A percentile compares a stretch with the other conserved stretches of the same genome.
Conservation (phyloP, 306 rosid species). For the Datisca glomerata region DNA sequence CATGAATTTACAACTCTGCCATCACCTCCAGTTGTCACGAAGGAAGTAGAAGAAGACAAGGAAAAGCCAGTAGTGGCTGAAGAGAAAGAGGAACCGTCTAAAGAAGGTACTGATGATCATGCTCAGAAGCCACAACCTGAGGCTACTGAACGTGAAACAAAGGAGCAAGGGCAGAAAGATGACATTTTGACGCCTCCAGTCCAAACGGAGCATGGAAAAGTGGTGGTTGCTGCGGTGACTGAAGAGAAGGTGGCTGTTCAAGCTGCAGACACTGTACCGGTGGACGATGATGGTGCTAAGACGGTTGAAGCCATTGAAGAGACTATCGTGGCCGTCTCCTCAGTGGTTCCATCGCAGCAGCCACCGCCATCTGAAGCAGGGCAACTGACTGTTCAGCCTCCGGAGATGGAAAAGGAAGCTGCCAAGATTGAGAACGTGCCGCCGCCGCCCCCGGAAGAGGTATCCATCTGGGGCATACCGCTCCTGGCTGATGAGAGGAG, state of each 20-base stretch:
- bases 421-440: not conserved
- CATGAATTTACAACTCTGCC: conserved; percentile 27
- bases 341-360: conserved; percentile 18
- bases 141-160: not conserved
- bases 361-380: conserved; percentile 1
- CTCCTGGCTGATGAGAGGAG: conserved; percentile 43
- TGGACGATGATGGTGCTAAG: conserved; percentile 71
- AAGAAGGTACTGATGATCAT: not conserved
- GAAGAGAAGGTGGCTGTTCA: conserved; percentile 12
- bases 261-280: conserved; percentile 44
- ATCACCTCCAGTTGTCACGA: conserved; percentile 6
- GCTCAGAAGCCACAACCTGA: not conserved
- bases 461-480: conserved; percentile 52
- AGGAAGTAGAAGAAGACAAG: conserved; percentile 14
- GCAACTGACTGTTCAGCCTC: not conserved
- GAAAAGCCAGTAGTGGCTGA: conserved; percentile 7
- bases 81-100: conserved; percentile 9
- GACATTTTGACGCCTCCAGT: not conserved
- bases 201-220: conserved; percentile 11
- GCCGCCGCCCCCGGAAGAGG: conserved; percentile 24
- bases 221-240: conserved; percentile 11
- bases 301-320: conserved; percentile 76
- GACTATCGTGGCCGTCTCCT: conserved; percentile 49
- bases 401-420: conserved; percentile 14
- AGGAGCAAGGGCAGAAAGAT: not conserved